These are phyloP conservation scores for Calonectria hongkongensis DNA, from an alignment of 2,329 filamentous ascomycete species.

Conservation along the genomic window DNA sequence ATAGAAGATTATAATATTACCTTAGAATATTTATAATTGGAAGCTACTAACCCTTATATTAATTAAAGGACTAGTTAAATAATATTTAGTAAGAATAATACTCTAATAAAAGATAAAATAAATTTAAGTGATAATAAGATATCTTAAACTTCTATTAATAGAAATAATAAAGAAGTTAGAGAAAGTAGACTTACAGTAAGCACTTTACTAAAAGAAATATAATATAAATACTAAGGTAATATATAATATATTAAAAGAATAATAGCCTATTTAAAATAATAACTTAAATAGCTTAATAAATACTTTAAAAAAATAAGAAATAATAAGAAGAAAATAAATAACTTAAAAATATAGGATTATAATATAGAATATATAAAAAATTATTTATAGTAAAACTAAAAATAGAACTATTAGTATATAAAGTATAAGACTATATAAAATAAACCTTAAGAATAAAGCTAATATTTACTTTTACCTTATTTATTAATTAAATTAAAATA, in stretches of 20 bases:
- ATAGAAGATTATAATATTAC: too few relatives aligned
- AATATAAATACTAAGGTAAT: conserved; percentile 32
- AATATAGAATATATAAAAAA: conserved; percentile 44
- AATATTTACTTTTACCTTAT: conserved; percentile 38
- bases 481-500: conserved; percentile 43
- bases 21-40: neutral
- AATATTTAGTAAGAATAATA: conserved; percentile 6
- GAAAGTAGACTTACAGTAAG: neutral
- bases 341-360: conserved; percentile 38
- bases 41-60: neutral
- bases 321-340: too few relatives aligned
- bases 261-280: conserved; percentile 23
- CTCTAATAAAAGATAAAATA: neutral
- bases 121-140: conserved; percentile 1
- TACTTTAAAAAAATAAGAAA: conserved; percentile 6
- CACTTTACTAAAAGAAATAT: conserved; percentile 16
- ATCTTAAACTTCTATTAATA: conserved; percentile 9
- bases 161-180: conserved; percentile 6
- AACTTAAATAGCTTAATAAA: conserved; percentile 32
- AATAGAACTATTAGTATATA: conserved; percentile 35
- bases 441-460: conserved; percentile 32
- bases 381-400: conserved; percentile 44
- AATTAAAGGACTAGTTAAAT: conserved; percentile 17
- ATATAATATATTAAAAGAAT: conserved; percentile 23
- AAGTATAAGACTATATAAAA: conserved; percentile 37